Conservation (phyloP, 805 yeast genomes). For the Yarrowia sp. region DNA sequence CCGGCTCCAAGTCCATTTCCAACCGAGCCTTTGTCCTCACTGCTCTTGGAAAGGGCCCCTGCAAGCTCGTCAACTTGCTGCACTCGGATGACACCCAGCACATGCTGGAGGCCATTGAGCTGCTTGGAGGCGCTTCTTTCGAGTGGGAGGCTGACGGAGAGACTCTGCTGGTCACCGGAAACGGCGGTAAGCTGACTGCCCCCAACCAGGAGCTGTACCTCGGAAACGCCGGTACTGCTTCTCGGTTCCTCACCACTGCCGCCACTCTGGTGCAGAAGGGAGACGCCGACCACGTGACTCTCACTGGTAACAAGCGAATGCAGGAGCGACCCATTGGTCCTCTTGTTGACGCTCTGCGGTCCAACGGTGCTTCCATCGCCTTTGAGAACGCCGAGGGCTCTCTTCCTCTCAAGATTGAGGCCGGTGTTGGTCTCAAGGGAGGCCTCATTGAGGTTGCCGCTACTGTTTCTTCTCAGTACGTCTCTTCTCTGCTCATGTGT, state of each 20-base stretch:
- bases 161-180: slow-evolving; percentile 77
- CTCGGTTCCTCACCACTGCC: slow-evolving; percentile 88
- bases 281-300: slow-evolving; percentile 48
- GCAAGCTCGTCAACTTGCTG: slow-evolving; percentile 76
- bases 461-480: slow-evolving; percentile 95
- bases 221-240: slow-evolving; percentile 98
- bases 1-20: slow-evolving; percentile 96
- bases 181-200: slow-evolving; percentile 67
- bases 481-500: slow-evolving; percentile 92
- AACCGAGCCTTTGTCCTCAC: slow-evolving; percentile 92
- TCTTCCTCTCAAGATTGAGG: slow-evolving; percentile 69
- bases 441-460: slow-evolving; percentile 94
- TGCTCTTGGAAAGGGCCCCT: slow-evolving; percentile 83
- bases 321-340: slow-evolving; percentile 97
- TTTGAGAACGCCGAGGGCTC: slow-evolving; percentile 78
- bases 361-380: slow-evolving; percentile 73
- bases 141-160: slow-evolving; percentile 87
- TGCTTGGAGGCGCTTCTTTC: slow-evolving; percentile 77
- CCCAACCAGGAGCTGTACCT: slow-evolving; percentile 69
- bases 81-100: slow-evolving; percentile 96
- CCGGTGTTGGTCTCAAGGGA: slow-evolving; percentile 75
- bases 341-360: slow-evolving; percentile 80
- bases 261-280: slow-evolving; percentile 71
- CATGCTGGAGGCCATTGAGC: slow-evolving; percentile 83
- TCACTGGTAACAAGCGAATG: slow-evolving; percentile 96